These are phyloP conservation scores for Russula compacta DNA, from an alignment of 768 basidiomycete species.

Conservation along the genomic window DNA sequence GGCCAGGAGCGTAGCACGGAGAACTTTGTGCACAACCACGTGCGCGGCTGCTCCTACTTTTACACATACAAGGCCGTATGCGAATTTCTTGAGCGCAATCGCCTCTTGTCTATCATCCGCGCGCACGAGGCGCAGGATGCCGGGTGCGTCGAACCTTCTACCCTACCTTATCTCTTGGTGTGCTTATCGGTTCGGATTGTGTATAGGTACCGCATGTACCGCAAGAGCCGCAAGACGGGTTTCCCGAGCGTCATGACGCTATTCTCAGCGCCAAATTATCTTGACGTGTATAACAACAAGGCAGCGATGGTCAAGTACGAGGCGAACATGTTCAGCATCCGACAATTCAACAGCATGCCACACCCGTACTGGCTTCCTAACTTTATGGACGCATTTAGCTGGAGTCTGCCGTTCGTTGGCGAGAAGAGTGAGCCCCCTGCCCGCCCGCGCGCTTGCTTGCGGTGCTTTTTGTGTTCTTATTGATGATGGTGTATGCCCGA, in stretches of 20 bases:
- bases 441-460: too few species aligned
- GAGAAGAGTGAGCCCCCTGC: slow-evolving; percentile 70
- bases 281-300: slow-evolving; percentile 99
- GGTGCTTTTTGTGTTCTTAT: too few species aligned
- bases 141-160: slow-evolving; percentile 36
- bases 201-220: slow-evolving; percentile 90
- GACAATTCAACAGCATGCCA: slow-evolving; percentile 94
- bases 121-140: slow-evolving; percentile 99
- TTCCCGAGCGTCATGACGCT: slow-evolving; percentile 99
- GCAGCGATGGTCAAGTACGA: slow-evolving; percentile 98
- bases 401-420: slow-evolving; percentile 95
- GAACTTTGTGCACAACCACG: slow-evolving; percentile 91
- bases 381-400: slow-evolving; percentile 97
- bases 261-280: slow-evolving; percentile 96
- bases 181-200: neutral
- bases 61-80: slow-evolving; percentile 94
- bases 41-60: slow-evolving; percentile 95
- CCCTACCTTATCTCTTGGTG: slow-evolving; percentile 28
- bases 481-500: neutral
- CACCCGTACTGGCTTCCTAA: slow-evolving; percentile 96
- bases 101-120: slow-evolving; percentile 90
- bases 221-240: slow-evolving; percentile 95
- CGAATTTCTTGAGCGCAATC: slow-evolving; percentile 95
- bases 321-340: slow-evolving; percentile 97
- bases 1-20: slow-evolving; percentile 87